These are phyloP conservation scores for Prillingera fragicola DNA, from an alignment of 1,284 basidiomycete genomes.

Conservation along the genomic window DNA sequence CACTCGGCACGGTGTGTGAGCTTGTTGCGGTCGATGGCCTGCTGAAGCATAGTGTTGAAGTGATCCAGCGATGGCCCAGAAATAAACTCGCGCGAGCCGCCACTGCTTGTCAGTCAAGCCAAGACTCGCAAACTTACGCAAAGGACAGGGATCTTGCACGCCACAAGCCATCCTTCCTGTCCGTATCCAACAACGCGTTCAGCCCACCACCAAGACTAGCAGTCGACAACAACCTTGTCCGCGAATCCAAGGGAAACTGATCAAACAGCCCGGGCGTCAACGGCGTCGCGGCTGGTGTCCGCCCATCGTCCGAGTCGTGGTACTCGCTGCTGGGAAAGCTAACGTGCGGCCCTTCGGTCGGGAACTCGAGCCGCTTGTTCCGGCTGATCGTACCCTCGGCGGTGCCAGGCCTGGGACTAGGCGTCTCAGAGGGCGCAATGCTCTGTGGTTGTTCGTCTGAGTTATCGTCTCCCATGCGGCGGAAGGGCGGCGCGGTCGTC, in stretches of 20 bases:
- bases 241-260: conserved; percentile 30
- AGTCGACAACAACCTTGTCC: conserved; percentile 34
- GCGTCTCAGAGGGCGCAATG: conserved; percentile 2
- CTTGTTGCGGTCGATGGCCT: conserved; percentile 58
- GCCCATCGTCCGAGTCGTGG: conserved; percentile 23
- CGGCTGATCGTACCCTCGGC: not conserved
- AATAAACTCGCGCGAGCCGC: conserved; percentile 53
- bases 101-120: conserved; percentile 59
- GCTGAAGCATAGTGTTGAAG: conserved; percentile 78
- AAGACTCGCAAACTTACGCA: no score
- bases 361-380: conserved; percentile 6
- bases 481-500: conserved; percentile 64
- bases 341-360: conserved; percentile 14
- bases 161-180: conserved; percentile 43
- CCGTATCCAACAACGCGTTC: conserved; percentile 39
- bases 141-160: conserved; percentile 41
- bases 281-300: conserved; percentile 8
- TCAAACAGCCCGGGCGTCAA: no score
- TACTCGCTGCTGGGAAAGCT: conserved; percentile 40
- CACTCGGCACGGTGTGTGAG: conserved; percentile 75
- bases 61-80: conserved; percentile 79
- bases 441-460: conserved; percentile 19
- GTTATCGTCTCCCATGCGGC: conserved; percentile 60
- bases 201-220: conserved; percentile 36
- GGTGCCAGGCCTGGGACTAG: conserved; percentile 1